Conservation (phyloP, 1,284 basidiomycete species). For the Cryptococcus hybrid region DNA sequence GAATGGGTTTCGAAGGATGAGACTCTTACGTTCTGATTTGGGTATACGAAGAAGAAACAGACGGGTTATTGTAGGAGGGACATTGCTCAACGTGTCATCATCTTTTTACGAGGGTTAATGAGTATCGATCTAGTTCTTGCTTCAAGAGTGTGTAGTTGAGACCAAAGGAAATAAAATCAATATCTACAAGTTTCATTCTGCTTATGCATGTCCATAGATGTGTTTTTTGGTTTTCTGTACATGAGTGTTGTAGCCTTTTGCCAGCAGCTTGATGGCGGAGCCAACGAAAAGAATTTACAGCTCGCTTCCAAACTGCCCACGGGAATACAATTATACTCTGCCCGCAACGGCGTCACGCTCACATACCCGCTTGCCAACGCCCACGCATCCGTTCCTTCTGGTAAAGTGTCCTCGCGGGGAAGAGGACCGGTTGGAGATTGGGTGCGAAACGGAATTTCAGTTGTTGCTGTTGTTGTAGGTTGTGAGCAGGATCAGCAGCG, state of each 20-base stretch:
- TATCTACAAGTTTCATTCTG: too few species aligned
- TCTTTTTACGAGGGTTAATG: too few species aligned
- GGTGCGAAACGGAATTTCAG: slow-evolving; percentile 80
- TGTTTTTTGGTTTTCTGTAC: too few species aligned
- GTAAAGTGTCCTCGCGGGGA: slow-evolving; percentile 59
- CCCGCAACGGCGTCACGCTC: slow-evolving; percentile 39
- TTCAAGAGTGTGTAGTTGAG: too few species aligned
- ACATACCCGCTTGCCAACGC: slow-evolving; percentile 43
- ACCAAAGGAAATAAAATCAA: too few species aligned
- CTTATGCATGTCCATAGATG: too few species aligned
- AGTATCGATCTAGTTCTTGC: too few species aligned
- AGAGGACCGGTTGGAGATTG: slow-evolving; percentile 67
- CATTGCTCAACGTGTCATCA: too few species aligned
- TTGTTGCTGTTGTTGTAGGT: slow-evolving; percentile 9
- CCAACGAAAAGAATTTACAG: too few species aligned
- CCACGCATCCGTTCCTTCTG: slow-evolving; percentile 73
- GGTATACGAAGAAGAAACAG: not conserved
- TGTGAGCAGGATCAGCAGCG: not conserved
- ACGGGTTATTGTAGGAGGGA: too few species aligned
- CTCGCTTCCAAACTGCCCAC: slow-evolving; percentile 15
- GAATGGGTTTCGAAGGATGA: not conserved
- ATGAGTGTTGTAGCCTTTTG: too few species aligned
- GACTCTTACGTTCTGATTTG: not conserved
- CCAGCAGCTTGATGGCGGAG: too few species aligned
- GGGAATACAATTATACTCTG: slow-evolving; percentile 26